These are phyloP conservation scores for Schizonepeta tenuifolia DNA, from an alignment of 257 asterid species.

Conservation along the genomic window DNA sequence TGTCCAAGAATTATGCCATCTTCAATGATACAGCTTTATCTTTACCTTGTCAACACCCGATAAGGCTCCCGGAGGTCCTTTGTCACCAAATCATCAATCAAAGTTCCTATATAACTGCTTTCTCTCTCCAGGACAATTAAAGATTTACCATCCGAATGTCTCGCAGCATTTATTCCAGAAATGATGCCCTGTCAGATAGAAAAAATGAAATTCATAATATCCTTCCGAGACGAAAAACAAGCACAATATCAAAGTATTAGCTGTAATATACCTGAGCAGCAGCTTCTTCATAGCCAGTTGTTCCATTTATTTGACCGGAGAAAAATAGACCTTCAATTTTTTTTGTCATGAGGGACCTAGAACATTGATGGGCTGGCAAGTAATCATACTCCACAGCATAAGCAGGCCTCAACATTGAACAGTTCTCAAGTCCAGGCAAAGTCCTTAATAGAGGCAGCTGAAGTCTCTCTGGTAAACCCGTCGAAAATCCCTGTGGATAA, in stretches of 20 bases:
- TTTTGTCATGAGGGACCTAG: slow-evolving; percentile 94
- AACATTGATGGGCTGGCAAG: slow-evolving; percentile 98
- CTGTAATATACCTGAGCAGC: slow-evolving; percentile 85
- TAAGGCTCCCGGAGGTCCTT: slow-evolving; percentile 99
- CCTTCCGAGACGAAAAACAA: slow-evolving; percentile 16
- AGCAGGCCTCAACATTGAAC: slow-evolving; percentile 99
- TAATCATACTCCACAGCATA: slow-evolving; percentile 98
- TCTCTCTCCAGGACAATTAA: slow-evolving; percentile 94
- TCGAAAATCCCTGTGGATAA: slow-evolving; percentile 83
- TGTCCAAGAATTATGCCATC: slow-evolving; percentile 15
- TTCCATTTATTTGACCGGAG: slow-evolving; percentile 98
- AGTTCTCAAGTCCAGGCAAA: slow-evolving; percentile 94
- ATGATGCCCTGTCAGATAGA: slow-evolving; percentile 73
- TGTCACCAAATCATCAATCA: slow-evolving; percentile 96
- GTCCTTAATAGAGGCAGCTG: slow-evolving; percentile 95
- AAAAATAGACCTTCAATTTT: slow-evolving; percentile 92
- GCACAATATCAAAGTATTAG: not conserved
- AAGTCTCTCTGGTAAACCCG: slow-evolving; percentile 96
- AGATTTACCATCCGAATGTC: slow-evolving; percentile 81
- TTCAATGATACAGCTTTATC: not conserved
- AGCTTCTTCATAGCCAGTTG: slow-evolving; percentile 99
- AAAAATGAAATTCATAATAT: slow-evolving; percentile 19
- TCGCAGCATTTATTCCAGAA: slow-evolving; percentile 97
- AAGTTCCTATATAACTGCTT: slow-evolving; percentile 94
- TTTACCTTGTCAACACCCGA: slow-evolving; percentile 92